Conservation (phyloP, 345 rosid genomes). For the Arabis hirsuta region DNA sequence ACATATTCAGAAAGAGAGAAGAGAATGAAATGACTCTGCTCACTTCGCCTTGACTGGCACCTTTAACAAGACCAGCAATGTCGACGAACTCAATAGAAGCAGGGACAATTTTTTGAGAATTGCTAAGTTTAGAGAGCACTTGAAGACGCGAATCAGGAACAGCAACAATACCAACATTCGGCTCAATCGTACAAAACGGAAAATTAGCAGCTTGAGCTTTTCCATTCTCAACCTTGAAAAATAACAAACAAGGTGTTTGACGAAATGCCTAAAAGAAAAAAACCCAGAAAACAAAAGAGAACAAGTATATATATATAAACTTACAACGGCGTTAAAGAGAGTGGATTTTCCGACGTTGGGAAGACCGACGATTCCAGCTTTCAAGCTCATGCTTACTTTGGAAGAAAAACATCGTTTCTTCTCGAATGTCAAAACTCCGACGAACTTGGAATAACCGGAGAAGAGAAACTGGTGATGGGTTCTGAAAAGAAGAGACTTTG, state of each 20-base stretch:
- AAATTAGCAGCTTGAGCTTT: slow-evolving; percentile 98
- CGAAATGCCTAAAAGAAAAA: slow-evolving; percentile 34
- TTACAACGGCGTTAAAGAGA: slow-evolving; percentile 92
- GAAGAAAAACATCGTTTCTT: slow-evolving; percentile 57
- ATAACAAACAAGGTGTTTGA: slow-evolving; percentile 28
- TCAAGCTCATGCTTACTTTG: slow-evolving; percentile 80
- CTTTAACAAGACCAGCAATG: slow-evolving; percentile 97
- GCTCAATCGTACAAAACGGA: slow-evolving; percentile 97
- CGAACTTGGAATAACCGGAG: slow-evolving; percentile 40
- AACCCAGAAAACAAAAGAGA: neutral
- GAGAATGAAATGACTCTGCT: slow-evolving; percentile 11
- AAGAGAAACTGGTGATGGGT: slow-evolving; percentile 25
- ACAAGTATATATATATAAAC: slow-evolving; percentile 18
- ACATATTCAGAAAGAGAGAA: neutral
- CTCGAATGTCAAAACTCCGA: slow-evolving; percentile 44
- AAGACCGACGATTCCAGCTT: slow-evolving; percentile 96
- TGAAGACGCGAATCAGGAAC: slow-evolving; percentile 90
- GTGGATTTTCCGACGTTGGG: slow-evolving; percentile 97
- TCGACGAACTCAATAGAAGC: slow-evolving; percentile 96
- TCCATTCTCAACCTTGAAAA: slow-evolving; percentile 86
- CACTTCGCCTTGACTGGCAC: slow-evolving; percentile 98
- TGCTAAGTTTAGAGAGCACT: slow-evolving; percentile 77
- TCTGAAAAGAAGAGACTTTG: slow-evolving; percentile 39
- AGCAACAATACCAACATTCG: slow-evolving; percentile 94
- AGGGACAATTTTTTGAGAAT: slow-evolving; percentile 71